Evolutionary conservation across 768 basidiomycete species (phyloP), one percentile per base, ranked within the genome.

Genomic region (Astraeus odoratus): DNA sequence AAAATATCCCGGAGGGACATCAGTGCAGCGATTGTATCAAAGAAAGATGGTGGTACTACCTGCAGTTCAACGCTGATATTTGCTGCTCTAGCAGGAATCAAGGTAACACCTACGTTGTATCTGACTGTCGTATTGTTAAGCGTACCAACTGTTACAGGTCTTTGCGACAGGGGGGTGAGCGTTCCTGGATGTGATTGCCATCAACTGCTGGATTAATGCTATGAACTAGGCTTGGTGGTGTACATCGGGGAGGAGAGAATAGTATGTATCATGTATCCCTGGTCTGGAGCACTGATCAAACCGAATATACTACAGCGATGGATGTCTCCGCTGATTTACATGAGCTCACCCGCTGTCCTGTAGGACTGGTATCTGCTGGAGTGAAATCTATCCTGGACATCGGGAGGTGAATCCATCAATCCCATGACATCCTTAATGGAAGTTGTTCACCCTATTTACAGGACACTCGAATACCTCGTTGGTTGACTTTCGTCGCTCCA

Each of bases 311-410:
- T 9, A 39, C 53, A 96, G 91, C 89, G 15, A 80, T 98, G 80
- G 95, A 99, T 57, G 71, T 99, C 23, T 97, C 95, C 13, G 92
- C 95, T 13, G 95, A 99, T 61, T 71, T 99, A 13, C 82, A 83
- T 8, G 92, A 97, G 60, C 76, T 99, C 26, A 73, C 86, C 18
- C 76, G 89, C 16, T 95, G 90, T 54, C 86, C 93, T 18, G 88
- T 98, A 36, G 92, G 86, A 3, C 74, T 99, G 27, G 81, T 98
- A 8, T 95, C 94, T 15, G 86, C 93, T 8, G 96, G 96, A 9
- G 82, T 89, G 16, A 99, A 98, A 62, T 90, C 87, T 0, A 97
- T 99, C 49, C 64, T 99, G 34, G 96, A 99, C 61, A 93, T 98
- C 48, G 86, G 86, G 47, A 76, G 78, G 86, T 80, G 44, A 44